Base-by-base conservation (phyloP, 2,329 filamentous ascomycete genomes). In the Penicillium sp. region DNA sequence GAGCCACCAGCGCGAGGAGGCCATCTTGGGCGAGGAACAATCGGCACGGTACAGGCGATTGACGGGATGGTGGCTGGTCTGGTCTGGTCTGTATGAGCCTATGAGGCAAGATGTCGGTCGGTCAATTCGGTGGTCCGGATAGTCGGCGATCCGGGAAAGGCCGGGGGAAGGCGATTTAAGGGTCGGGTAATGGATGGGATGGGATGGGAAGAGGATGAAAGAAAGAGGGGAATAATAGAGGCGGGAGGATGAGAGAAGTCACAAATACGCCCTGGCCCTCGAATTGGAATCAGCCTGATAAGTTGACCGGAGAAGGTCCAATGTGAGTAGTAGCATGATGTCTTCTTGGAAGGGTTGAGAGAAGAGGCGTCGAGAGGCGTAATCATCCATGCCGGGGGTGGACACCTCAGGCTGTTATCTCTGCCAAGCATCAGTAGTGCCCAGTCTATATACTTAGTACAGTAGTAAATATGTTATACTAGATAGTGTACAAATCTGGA, bases 1-100 rank as follows among this genome's bases (percentile, higher is more conserved):
- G 12, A 91, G 83, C 70, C 86, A 83, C 81, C 84, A 86, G 77
- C 88, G 83, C 4, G 82, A 53, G 30, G 75, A 55, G 30, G 75
- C 73, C 53, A 78, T 71, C 35, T 37, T 54, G 59, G 35, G 33
- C 17, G 22, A 40, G 30, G 30, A 6, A 37, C 10, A 28, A 17
- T 24, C 28, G 26, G 28, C 5, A 24, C 28, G 13, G 19, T 15
- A 5, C 7, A 30, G n/a, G 3, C 28, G 17, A 51, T 13, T 38
- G 35, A 8, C 15, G 33, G 33, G 19, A 8, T 28, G 33, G 37
- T 53, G 51, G 40, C 37, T 24, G 33, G 33, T 40, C 51, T 53
- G 37, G 26, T n/a, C n/a, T n/a, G n/a, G n/a, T n/a, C n/a, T n/a
- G n/a, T n/a, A n/a, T n/a, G n/a, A n/a, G n/a, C n/a, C n/a, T n/a